A percentile compares a stretch with the other conserved stretches of the same genome.
Conservation (phyloP, 306 rosid genomes). For the Begonia masoniana region DNA sequence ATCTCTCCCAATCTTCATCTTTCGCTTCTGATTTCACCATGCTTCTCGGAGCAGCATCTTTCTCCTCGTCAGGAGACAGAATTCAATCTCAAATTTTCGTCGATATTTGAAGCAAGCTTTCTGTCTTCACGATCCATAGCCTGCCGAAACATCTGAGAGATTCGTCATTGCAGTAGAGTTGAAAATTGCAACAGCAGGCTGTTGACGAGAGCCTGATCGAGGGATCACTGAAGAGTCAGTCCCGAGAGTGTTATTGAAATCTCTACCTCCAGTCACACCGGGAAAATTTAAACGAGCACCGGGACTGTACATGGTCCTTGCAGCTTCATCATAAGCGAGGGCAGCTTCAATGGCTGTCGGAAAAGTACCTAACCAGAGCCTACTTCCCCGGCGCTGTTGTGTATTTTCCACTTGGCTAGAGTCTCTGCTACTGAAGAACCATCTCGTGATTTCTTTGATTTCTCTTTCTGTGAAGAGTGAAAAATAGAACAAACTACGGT, state of each 20-base stretch:
- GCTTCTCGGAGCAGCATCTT: background rate
- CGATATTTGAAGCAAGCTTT: too few species aligned
- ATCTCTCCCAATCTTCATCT: slow-evolving; percentile 18
- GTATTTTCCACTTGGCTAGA: slow-evolving; percentile 39
- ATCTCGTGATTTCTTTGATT: slow-evolving; percentile 22
- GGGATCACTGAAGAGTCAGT: background rate
- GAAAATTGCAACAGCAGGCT: too few species aligned
- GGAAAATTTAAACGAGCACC: slow-evolving; percentile 48
- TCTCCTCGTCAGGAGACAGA: too few species aligned
- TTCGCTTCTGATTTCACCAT: slow-evolving; percentile 21
- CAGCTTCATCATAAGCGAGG: slow-evolving; percentile 42
- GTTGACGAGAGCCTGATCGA: background rate
- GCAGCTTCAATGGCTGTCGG: slow-evolving; percentile 35
- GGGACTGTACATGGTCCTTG: slow-evolving; percentile 45
- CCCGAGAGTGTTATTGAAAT: background rate
- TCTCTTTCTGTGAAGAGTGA: slow-evolving; percentile 36
- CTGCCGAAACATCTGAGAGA: slow-evolving; percentile 27
- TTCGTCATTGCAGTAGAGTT: slow-evolving; percentile 17
- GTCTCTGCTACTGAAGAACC: slow-evolving; percentile 34
- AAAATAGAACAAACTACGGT: background rate
- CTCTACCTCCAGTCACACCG: slow-evolving; percentile 5
- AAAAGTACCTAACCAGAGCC: slow-evolving; percentile 45
- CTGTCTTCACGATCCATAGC: too few species aligned
- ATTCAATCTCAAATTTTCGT: too few species aligned
- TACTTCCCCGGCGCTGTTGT: slow-evolving; percentile 27